Evolutionary conservation across 2,329 filamentous ascomycete species (phyloP).

Genomic region (Arthrinium puccinioides): DNA sequence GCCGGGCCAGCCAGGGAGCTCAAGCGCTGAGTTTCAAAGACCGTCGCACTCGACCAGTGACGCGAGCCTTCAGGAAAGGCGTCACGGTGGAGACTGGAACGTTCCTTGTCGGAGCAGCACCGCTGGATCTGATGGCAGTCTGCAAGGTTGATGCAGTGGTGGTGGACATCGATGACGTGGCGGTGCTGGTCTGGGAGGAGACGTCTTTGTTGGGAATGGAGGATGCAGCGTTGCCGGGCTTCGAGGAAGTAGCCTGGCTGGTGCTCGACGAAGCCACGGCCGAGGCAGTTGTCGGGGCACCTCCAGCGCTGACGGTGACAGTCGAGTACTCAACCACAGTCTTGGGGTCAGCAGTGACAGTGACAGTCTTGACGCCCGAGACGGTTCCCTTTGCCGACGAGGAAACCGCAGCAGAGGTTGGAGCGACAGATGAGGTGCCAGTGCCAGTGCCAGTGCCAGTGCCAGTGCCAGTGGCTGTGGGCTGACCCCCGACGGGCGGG

Average conservation of each 20-base stretch:
- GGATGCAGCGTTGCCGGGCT: conserved; percentile 3
- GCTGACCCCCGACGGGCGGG: conserved; percentile 13
- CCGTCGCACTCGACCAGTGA: conserved; percentile 17
- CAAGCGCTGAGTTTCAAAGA: too few relatives aligned
- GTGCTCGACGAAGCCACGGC: not conserved
- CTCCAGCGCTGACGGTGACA: conserved; percentile 20
- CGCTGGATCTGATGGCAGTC: conserved; percentile 3
- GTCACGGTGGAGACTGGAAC: conserved; percentile 9
- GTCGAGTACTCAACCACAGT: conserved; percentile 31
- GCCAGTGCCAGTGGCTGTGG: conserved; percentile 7
- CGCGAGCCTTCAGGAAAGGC: conserved; percentile 18
- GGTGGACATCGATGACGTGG: conserved; percentile 13
- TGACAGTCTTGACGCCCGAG: conserved; percentile 30
- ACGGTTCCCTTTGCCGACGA: conserved; percentile 10
- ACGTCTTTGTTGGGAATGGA: conserved; percentile 1
- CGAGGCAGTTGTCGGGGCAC: conserved; percentile 1
- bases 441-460: conserved; percentile 11
- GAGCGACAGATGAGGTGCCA: not conserved
- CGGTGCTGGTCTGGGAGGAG: too few relatives aligned
- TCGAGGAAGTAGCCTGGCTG: conserved; percentile 1
- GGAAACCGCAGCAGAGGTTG: not conserved
- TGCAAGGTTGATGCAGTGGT: conserved; percentile 4
- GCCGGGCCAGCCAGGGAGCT: too few relatives aligned
- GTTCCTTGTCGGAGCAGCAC: conserved; percentile 3
- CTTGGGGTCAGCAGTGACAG: conserved; percentile 31